These are phyloP conservation scores for Juncus inflexus DNA, from an alignment of 176 grass and related monocot genomes.

Conservation along the genomic window DNA sequence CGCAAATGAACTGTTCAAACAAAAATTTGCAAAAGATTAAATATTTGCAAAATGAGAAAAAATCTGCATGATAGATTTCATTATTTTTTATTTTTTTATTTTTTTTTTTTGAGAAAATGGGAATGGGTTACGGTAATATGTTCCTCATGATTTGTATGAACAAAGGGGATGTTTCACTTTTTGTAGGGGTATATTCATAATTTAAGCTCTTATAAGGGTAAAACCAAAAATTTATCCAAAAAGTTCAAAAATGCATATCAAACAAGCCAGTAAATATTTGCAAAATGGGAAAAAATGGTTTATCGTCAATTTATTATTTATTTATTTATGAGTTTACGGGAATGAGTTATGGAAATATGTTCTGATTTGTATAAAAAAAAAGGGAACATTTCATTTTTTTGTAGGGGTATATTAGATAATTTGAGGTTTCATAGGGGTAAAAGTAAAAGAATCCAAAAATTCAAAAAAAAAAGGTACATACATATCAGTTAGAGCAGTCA, in stretches of 20 bases:
- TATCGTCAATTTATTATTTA: too few species aligned
- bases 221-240: too few species aligned
- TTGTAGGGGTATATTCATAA: too few species aligned
- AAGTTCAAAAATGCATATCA: too few species aligned
- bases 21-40: conserved; percentile 28
- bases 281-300: too few species aligned
- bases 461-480: conserved; percentile 28
- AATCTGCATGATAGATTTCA: background rate
- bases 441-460: background rate
- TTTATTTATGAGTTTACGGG: too few species aligned
- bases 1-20: conserved; percentile 61
- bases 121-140: background rate
- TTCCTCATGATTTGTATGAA: background rate
- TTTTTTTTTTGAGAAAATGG: background rate
- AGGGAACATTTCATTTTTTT: too few species aligned
- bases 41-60: background rate
- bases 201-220: too few species aligned
- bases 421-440: background rate
- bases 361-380: too few species aligned
- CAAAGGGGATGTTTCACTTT: background rate
- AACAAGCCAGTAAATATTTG: too few species aligned
- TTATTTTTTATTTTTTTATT: too few species aligned
- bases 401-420: background rate
- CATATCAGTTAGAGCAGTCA: conserved; percentile 77
- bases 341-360: too few species aligned